phyloP scores from a whole-genome alignment of 768 basidiomycete species.

The Kockovaella imperatae region DNA sequence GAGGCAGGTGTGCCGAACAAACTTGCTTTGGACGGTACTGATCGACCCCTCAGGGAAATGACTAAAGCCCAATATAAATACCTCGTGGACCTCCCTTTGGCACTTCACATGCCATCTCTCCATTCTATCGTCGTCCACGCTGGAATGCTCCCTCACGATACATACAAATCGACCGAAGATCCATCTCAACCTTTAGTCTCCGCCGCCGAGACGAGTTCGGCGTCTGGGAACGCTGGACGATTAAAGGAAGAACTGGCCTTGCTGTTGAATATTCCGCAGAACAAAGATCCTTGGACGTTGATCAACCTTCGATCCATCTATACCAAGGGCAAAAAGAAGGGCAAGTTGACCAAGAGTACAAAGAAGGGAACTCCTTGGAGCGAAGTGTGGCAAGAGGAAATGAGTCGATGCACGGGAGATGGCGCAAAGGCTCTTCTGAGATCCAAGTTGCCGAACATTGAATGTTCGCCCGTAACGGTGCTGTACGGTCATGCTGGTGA shows the following conservation, averaged over 20 bases:
- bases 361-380: constrained; percentile 64
- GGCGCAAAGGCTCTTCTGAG: constrained; percentile 20
- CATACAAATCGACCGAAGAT: constrained; percentile 51
- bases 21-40: constrained; percentile 1
- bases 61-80: constrained; percentile 61
- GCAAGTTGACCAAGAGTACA: constrained; percentile 45
- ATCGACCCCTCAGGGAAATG: constrained; percentile 49
- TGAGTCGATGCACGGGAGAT: constrained; percentile 34
- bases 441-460: no score
- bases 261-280: constrained; percentile 64
- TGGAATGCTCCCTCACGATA: constrained; percentile 69
- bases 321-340: constrained; percentile 45
- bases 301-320: constrained; percentile 63
- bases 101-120: constrained; percentile 63
- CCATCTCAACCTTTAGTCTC: constrained; percentile 63
- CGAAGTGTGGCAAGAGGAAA: constrained; percentile 54
- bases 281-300: constrained; percentile 65
- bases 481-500: constrained; percentile 66
- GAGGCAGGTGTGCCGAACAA: constrained; percentile 10
- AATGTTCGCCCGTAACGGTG: constrained; percentile 51
- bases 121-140: constrained; percentile 76
- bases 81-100: constrained; percentile 63
- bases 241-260: constrained; percentile 53
- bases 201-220: constrained; percentile 7
- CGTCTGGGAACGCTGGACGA: constrained; percentile 1